Percentiles rank a stretch among this genome's conserved stretches.
phyloP scores from a whole-genome alignment of 2,329 filamentous ascomycete genomes.

The Hypoxylon sp. region DNA sequence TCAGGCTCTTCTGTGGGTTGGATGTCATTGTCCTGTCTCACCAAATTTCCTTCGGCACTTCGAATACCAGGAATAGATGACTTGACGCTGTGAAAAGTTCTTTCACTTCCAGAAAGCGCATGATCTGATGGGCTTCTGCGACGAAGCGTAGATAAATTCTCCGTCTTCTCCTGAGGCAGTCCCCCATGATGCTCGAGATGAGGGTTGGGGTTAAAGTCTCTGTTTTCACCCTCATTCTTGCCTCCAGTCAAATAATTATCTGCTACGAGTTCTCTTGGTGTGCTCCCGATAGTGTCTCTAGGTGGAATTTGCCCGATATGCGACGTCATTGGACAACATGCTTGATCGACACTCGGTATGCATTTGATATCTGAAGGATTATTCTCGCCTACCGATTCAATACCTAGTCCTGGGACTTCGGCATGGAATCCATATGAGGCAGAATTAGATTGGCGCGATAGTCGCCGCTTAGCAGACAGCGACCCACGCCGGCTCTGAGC shows the following conservation, averaged over 20 bases:
- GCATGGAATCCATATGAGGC: conserved; percentile 24
- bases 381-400: conserved; percentile 47
- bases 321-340: no score
- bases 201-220: no score
- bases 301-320: background rate
- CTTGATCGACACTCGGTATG: no score
- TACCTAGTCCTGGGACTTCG: no score
- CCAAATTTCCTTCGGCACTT: conserved; percentile 3
- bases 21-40: background rate
- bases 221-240: no score
- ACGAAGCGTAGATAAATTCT: conserved; percentile 1
- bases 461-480: conserved; percentile 26
- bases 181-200: no score
- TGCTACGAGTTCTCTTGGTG: no score
- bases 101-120: conserved; percentile 16
- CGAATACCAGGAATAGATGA: conserved; percentile 7
- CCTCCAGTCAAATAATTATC: no score
- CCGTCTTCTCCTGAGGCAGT: no score
- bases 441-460: conserved; percentile 33
- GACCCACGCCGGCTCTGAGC: conserved; percentile 14
- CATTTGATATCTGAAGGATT: conserved; percentile 26
- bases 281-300: no score
- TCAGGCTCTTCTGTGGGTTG: background rate
- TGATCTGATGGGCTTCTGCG: conserved; percentile 5
- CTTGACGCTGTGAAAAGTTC: conserved; percentile 17